Percentiles rank a stretch among this genome's conserved stretches.
Conservation (phyloP, 2,329 filamentous ascomycete species). For the Thielaviopsis euricoi region DNA sequence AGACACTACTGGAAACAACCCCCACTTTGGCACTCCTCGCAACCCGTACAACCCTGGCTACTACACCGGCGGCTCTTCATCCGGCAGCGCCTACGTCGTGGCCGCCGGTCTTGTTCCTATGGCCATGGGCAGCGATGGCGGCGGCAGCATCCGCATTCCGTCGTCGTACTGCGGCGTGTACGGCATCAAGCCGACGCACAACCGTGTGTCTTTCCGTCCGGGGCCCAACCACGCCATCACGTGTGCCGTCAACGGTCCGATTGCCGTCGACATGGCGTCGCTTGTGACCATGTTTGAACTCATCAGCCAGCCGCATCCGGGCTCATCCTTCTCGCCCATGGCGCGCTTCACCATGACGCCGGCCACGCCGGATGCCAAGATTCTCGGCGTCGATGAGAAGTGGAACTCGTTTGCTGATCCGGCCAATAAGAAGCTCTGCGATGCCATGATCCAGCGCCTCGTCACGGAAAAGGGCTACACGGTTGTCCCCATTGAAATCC, state of each 20-base stretch:
- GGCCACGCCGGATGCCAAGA: conserved; percentile 21
- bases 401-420: conserved; percentile 40
- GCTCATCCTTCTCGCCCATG: conserved; percentile 33
- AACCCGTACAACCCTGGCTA: conserved; percentile 60
- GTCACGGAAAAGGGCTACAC: conserved; percentile 34
- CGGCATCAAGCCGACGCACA: conserved; percentile 56
- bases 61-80: conserved; percentile 64
- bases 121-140: conserved; percentile 56
- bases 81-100: conserved; percentile 57
- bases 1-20: conserved; percentile 63
- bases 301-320: conserved; percentile 46
- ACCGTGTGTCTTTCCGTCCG: conserved; percentile 46
- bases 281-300: conserved; percentile 48
- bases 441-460: conserved; percentile 33
- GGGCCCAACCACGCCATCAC: conserved; percentile 41
- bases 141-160: conserved; percentile 59
- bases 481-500: conserved; percentile 38
- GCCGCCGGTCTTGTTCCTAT: conserved; percentile 52
- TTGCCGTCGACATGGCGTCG: conserved; percentile 50
- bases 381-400: conserved; percentile 45
- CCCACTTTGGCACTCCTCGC: conserved; percentile 52
- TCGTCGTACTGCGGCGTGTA: conserved; percentile 56
- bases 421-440: conserved; percentile 25
- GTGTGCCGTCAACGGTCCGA: conserved; percentile 49
- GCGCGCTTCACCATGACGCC: conserved; percentile 17